Evolutionary conservation across 208 protist species (phyloP).

Genomic region (Trypanosoma vivax): DNA sequence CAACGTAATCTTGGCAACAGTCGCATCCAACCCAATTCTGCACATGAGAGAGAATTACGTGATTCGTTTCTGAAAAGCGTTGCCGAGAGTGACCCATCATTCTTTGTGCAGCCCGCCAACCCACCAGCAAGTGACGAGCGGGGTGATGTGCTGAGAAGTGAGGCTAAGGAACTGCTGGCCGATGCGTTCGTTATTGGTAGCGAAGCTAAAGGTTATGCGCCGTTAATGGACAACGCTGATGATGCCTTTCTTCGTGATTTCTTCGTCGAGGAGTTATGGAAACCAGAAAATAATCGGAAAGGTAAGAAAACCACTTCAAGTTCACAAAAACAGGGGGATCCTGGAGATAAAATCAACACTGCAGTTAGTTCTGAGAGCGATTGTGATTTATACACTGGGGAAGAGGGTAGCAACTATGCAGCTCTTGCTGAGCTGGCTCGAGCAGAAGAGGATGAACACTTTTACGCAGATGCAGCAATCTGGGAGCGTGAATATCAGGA

Average conservation of each 20-base stretch:
- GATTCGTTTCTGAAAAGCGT: conserved; percentile 64
- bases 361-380: background rate
- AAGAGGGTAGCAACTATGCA: conserved; percentile 30
- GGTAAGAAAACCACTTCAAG: conserved; percentile 2
- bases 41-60: conserved; percentile 54
- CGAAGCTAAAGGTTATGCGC: background rate
- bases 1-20: conserved; percentile 1
- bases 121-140: background rate
- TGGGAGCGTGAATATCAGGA: conserved; percentile 86
- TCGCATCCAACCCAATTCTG: conserved; percentile 49
- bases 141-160: background rate
- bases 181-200: conserved; percentile 16
- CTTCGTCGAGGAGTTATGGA: conserved; percentile 74
- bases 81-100: conserved; percentile 40
- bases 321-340: conserved; percentile 7
- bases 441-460: conserved; percentile 75
- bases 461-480: conserved; percentile 74
- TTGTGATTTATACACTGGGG: conserved; percentile 21
- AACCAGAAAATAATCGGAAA: conserved; percentile 20
- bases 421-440: conserved; percentile 56
- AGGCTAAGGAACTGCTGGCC: conserved; percentile 9
- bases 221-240: conserved; percentile 14
- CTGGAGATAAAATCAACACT: conserved; percentile 6
- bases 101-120: conserved; percentile 21
- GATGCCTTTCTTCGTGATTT: conserved; percentile 64